Evolutionary conservation across 148 eudicot genomes (phyloP).

Genomic region (Suaeda aralocaspica): DNA sequence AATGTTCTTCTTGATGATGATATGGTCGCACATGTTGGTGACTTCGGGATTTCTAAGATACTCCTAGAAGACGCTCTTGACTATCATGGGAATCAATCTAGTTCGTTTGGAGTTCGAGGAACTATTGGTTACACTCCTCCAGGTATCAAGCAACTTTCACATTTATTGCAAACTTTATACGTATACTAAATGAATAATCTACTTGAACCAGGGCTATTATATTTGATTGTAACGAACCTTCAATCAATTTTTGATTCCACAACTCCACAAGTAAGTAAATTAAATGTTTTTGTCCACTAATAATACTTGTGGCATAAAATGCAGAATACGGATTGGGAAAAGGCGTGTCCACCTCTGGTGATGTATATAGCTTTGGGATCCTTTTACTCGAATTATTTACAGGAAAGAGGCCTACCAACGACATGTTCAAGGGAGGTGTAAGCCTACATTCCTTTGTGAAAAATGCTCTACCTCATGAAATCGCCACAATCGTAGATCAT

Average conservation of each 20-base stretch:
- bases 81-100: slow-evolving; percentile 7
- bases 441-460: slow-evolving; percentile 21
- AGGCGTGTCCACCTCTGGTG: slow-evolving; percentile 20
- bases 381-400: slow-evolving; percentile 29
- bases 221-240: no score
- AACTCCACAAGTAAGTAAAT: background rate
- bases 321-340: slow-evolving; percentile 32
- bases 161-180: no score
- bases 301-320: background rate
- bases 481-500: slow-evolving; percentile 8
- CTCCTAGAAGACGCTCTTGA: background rate
- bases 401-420: slow-evolving; percentile 27
- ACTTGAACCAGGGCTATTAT: no score
- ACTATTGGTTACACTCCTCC: slow-evolving; percentile 32
- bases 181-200: no score
- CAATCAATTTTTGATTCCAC: no score
- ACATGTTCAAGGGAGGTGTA: slow-evolving; percentile 17
- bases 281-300: background rate
- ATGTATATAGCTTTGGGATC: slow-evolving; percentile 32
- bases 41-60: slow-evolving; percentile 42
- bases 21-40: slow-evolving; percentile 38
- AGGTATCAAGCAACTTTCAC: slow-evolving; percentile 11
- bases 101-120: slow-evolving; percentile 26
- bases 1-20: slow-evolving; percentile 38
- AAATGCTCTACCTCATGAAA: background rate